Conservation (phyloP, 371 early-diverging fungal genomes). For the Mucor ambiguus region DNA sequence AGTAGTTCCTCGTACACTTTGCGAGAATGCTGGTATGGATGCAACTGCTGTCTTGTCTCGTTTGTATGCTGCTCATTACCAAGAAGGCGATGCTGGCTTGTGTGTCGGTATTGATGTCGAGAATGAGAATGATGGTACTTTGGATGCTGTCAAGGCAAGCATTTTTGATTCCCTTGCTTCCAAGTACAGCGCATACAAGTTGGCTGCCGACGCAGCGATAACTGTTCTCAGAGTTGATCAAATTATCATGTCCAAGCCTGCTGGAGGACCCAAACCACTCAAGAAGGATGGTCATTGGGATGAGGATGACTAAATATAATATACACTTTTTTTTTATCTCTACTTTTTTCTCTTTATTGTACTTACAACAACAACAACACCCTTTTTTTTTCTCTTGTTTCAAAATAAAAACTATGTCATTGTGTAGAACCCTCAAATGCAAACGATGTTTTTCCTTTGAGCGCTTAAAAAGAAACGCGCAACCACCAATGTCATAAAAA, state of each 20-base stretch:
- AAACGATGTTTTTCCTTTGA: too few species aligned
- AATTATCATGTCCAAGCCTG: conserved; percentile 98
- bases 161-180: conserved; percentile 83
- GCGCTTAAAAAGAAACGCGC: too few species aligned
- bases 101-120: conserved; percentile 83
- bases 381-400: background rate
- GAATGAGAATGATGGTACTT: conserved; percentile 72
- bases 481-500: too few species aligned
- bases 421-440: conserved; percentile 14
- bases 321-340: background rate
- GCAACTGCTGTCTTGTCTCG: conserved; percentile 92
- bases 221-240: conserved; percentile 96
- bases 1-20: conserved; percentile 93
- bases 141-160: conserved; percentile 78
- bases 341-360: background rate
- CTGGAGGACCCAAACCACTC: conserved; percentile 94
- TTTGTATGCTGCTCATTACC: conserved; percentile 93
- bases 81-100: conserved; percentile 55
- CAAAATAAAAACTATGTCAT: conserved; percentile 14
- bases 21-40: conserved; percentile 97
- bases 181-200: conserved; percentile 87
- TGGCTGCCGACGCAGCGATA: conserved; percentile 93
- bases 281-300: conserved; percentile 93
- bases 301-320: conserved; percentile 62
- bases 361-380: conserved; percentile 1